phyloP scores from a whole-genome alignment of 306 rosid species.

The Spatholobus suberectus region DNA sequence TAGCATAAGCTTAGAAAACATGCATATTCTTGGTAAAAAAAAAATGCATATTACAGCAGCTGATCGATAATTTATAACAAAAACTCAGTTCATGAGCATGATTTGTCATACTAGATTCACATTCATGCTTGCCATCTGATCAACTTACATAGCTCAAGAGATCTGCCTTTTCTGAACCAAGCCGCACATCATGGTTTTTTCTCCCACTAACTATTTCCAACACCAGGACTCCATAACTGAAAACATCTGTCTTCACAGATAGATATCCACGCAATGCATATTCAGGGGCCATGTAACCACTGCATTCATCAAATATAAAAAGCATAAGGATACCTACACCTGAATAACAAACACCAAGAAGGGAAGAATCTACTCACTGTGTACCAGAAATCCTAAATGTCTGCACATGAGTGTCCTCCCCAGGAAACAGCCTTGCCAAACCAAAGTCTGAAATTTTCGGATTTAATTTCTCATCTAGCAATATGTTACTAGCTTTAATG shows the following conservation, averaged over 20 bases:
- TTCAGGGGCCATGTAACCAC: constrained; percentile 98
- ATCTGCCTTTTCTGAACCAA: constrained; percentile 68
- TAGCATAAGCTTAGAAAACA: neutral
- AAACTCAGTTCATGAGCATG: neutral
- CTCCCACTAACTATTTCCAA: constrained; percentile 89
- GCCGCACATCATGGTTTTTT: constrained; percentile 60
- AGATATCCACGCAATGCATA: constrained; percentile 86
- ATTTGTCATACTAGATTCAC: neutral
- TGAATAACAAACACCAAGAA: constrained; percentile 20
- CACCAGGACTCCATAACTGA: constrained; percentile 83
- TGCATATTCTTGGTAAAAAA: neutral
- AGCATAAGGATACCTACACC: constrained; percentile 15
- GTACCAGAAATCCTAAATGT: constrained; percentile 92
- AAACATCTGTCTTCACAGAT: constrained; percentile 87
- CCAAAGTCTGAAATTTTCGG: constrained; percentile 93
- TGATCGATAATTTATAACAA: neutral
- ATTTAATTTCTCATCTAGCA: constrained; percentile 74
- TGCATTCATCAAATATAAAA: constrained; percentile 44
- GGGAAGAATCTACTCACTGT: constrained; percentile 68
- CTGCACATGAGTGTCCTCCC: constrained; percentile 84
- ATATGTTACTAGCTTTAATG: constrained; percentile 88
- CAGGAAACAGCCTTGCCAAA: constrained; percentile 91
- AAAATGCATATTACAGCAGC: neutral
- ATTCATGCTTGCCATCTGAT: neutral
- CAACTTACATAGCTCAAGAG: constrained; percentile 80